A percentile compares a stretch with the other conserved stretches of the same genome.
These are phyloP conservation scores for Guyanaporus albipodus DNA, from an alignment of 768 basidiomycete species.

Conservation along the genomic window DNA sequence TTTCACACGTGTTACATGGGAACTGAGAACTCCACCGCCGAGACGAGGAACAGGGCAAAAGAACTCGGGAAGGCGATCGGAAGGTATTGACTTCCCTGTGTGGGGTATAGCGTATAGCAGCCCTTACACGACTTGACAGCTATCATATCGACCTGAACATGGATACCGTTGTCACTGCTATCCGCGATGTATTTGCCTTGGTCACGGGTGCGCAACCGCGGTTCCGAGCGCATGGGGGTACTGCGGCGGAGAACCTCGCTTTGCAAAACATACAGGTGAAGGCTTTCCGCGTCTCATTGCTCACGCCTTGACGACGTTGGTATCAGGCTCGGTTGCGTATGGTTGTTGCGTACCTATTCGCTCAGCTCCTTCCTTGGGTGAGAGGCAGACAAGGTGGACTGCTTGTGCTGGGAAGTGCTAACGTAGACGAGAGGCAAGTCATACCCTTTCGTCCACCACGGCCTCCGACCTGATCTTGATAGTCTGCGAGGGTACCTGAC, in stretches of 20 bases:
- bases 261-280: constrained; percentile 92
- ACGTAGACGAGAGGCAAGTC: constrained; percentile 90
- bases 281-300: not conserved
- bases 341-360: constrained; percentile 93
- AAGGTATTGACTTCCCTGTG: constrained; percentile 46
- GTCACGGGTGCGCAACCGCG: constrained; percentile 72
- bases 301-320: not conserved
- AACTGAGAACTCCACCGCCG: constrained; percentile 88
- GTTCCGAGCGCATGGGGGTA: constrained; percentile 86
- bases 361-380: constrained; percentile 91
- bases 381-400: constrained; percentile 80
- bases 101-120: too few relatives aligned
- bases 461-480: not conserved
- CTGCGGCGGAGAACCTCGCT: constrained; percentile 86
- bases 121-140: constrained; percentile 37
- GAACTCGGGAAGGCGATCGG: constrained; percentile 86
- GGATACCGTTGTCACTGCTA: constrained; percentile 84
- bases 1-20: constrained; percentile 99
- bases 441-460: not conserved
- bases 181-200: constrained; percentile 76
- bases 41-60: constrained; percentile 84
- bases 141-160: constrained; percentile 96
- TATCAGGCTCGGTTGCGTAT: constrained; percentile 83
- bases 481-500: constrained; percentile 96
- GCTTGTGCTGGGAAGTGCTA: constrained; percentile 95